Percentiles rank a stretch among this genome's conserved stretches.
Evolutionary conservation across 2,329 filamentous ascomycete genomes (phyloP).

Genomic region (Ophiostoma ips): DNA sequence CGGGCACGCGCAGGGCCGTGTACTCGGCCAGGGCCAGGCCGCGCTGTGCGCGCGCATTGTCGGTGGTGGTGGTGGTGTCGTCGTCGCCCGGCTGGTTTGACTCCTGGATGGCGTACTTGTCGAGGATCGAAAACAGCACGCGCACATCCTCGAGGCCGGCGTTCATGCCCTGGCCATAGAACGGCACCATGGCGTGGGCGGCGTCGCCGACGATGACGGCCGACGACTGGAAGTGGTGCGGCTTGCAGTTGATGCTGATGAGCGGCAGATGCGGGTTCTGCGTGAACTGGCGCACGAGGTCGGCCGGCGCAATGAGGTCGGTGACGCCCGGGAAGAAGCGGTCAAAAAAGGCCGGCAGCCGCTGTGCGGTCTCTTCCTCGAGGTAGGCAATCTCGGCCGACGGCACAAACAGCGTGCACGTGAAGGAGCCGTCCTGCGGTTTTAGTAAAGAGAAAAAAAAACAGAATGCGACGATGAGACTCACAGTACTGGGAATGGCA

Average conservation of each 20-base stretch:
- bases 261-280: conserved; percentile 81
- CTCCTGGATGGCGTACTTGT: conserved; percentile 40
- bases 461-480: too few relatives aligned
- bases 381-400: conserved; percentile 54
- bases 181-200: conserved; percentile 94
- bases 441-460: too few relatives aligned
- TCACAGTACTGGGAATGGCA: conserved; percentile 55
- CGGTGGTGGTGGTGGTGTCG: conserved; percentile 35
- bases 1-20: conserved; percentile 55
- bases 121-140: conserved; percentile 70
- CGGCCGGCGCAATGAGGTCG: conserved; percentile 49
- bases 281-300: conserved; percentile 61
- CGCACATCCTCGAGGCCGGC: conserved; percentile 89
- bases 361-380: conserved; percentile 37
- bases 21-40: conserved; percentile 65
- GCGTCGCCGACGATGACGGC: conserved; percentile 85
- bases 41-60: conserved; percentile 23
- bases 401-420: conserved; percentile 84
- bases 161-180: conserved; percentile 98
- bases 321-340: conserved; percentile 77
- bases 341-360: conserved; percentile 60
- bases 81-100: conserved; percentile 15
- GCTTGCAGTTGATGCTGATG: conserved; percentile 84
- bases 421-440: conserved; percentile 67
- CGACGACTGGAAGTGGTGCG: conserved; percentile 65